Evolutionary conservation across 345 rosid species (phyloP).

Genomic region (Salix viminalis): DNA sequence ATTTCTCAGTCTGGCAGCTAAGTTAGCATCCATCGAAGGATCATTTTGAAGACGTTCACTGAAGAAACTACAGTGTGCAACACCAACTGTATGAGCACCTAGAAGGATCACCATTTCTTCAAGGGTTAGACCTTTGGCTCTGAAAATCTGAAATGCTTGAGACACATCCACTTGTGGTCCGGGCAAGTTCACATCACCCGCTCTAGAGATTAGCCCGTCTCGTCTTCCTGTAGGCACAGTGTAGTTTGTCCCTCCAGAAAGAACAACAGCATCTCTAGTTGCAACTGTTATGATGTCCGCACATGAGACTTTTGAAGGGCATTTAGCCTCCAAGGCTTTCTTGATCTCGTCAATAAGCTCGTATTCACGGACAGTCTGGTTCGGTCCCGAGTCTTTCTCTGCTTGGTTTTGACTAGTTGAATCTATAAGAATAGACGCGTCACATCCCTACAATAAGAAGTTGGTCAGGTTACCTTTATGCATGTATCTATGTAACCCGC

Average conservation of each 20-base stretch:
- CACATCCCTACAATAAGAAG: slow-evolving; percentile 53
- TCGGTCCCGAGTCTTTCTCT: slow-evolving; percentile 65
- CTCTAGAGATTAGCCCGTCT: slow-evolving; percentile 49
- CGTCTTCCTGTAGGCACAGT: slow-evolving; percentile 55
- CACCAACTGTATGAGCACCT: slow-evolving; percentile 79
- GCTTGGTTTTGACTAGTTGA: slow-evolving; percentile 37
- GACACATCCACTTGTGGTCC: slow-evolving; percentile 46
- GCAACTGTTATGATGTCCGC: slow-evolving; percentile 64
- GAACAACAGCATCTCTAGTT: slow-evolving; percentile 50
- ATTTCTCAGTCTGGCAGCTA: slow-evolving; percentile 36
- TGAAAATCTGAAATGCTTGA: slow-evolving; percentile 35
- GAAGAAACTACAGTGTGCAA: slow-evolving; percentile 57
- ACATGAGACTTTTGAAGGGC: slow-evolving; percentile 67
- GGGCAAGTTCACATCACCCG: slow-evolving; percentile 51
- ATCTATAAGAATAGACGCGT: slow-evolving; percentile 71
- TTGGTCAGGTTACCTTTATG: no score
- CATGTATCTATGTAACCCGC: no score
- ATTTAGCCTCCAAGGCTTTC: slow-evolving; percentile 45
- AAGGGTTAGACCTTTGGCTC: slow-evolving; percentile 36
- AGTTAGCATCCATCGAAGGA: slow-evolving; percentile 46
- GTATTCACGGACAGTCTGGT: slow-evolving; percentile 55
- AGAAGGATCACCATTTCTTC: slow-evolving; percentile 67
- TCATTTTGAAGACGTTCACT: slow-evolving; percentile 44
- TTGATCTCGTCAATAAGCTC: slow-evolving; percentile 59
- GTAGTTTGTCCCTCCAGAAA: slow-evolving; percentile 55